These are phyloP conservation scores for Pyrenophora seminiperda DNA, from an alignment of 2,329 filamentous ascomycete species.

Conservation along the genomic window DNA sequence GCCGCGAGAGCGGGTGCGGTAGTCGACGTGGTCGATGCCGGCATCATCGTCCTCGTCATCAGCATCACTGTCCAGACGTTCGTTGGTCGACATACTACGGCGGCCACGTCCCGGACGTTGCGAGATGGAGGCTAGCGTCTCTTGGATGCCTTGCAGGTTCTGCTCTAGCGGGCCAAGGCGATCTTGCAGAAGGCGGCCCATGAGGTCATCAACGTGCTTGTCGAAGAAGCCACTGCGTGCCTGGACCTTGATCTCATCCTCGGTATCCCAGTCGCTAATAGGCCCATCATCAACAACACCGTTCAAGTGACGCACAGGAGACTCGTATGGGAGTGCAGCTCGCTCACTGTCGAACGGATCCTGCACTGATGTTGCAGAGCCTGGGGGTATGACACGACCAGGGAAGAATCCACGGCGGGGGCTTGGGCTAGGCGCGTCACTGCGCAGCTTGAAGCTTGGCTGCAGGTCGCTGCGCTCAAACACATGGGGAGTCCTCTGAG, in stretches of 20 bases:
- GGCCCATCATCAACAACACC: slow-evolving; percentile 73
- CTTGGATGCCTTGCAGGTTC: slow-evolving; percentile 75
- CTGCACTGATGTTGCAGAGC: slow-evolving; percentile 49
- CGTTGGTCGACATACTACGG: slow-evolving; percentile 69
- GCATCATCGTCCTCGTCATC: slow-evolving; percentile 87
- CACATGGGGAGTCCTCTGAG: slow-evolving; percentile 40
- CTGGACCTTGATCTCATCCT: slow-evolving; percentile 76
- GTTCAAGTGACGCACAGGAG: slow-evolving; percentile 67
- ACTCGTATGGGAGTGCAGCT: slow-evolving; percentile 59
- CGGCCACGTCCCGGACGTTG: slow-evolving; percentile 57
- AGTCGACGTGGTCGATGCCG: slow-evolving; percentile 55
- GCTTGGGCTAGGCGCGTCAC: slow-evolving; percentile 75
- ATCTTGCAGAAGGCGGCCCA: slow-evolving; percentile 76
- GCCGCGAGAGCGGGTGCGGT: slow-evolving; percentile 75
- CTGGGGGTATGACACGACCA: slow-evolving; percentile 28
- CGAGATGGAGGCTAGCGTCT: slow-evolving; percentile 66
- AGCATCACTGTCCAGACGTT: slow-evolving; percentile 80
- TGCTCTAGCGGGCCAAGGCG: slow-evolving; percentile 81
- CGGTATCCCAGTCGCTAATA: slow-evolving; percentile 59
- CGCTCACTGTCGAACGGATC: slow-evolving; percentile 69
- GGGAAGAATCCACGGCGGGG: slow-evolving; percentile 58
- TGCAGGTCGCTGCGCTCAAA: slow-evolving; percentile 41
- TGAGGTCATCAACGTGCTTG: slow-evolving; percentile 82
- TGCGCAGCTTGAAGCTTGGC: slow-evolving; percentile 58
- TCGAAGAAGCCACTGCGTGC: slow-evolving; percentile 88